Percentiles rank a stretch among this genome's conserved stretches.
Conservation (phyloP, 129 eudicot genomes). For the Erigeron canadensis region DNA sequence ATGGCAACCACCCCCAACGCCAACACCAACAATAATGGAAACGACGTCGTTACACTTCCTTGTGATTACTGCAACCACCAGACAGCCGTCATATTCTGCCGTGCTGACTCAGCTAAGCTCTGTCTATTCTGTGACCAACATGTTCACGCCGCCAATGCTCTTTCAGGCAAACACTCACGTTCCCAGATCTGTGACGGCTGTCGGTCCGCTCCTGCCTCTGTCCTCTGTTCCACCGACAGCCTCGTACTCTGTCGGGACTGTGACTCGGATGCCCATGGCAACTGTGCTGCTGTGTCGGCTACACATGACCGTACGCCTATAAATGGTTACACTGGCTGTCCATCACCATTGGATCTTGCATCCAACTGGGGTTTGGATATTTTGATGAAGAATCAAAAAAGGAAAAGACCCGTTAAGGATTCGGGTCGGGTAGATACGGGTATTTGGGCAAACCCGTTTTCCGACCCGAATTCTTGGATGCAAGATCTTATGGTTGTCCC, state of each 20-base stretch:
- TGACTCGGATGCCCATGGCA: constrained; percentile 52
- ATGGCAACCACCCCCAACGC: neutral
- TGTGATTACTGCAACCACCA: constrained; percentile 72
- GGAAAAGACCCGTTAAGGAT: neutral
- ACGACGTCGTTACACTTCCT: constrained; percentile 9
- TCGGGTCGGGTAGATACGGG: neutral
- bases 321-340: constrained; percentile 61
- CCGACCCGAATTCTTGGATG: constrained; percentile 26
- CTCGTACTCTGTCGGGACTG: constrained; percentile 66
- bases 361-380: constrained; percentile 55
- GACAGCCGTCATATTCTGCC: constrained; percentile 67
- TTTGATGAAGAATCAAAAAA: neutral
- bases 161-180: constrained; percentile 71
- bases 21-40: constrained; percentile 11
- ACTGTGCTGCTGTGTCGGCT: constrained; percentile 29
- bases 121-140: constrained; percentile 72
- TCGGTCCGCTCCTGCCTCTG: constrained; percentile 50
- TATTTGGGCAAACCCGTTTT: constrained; percentile 11
- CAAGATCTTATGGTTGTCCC: constrained; percentile 68
- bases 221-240: constrained; percentile 57
- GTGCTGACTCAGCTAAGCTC: constrained; percentile 82
- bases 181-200: constrained; percentile 83
- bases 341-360: constrained; percentile 52
- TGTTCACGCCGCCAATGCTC: constrained; percentile 87
- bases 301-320: constrained; percentile 44